phyloP scores from a whole-genome alignment of 768 basidiomycete species.

The Amylocystis lapponica region DNA sequence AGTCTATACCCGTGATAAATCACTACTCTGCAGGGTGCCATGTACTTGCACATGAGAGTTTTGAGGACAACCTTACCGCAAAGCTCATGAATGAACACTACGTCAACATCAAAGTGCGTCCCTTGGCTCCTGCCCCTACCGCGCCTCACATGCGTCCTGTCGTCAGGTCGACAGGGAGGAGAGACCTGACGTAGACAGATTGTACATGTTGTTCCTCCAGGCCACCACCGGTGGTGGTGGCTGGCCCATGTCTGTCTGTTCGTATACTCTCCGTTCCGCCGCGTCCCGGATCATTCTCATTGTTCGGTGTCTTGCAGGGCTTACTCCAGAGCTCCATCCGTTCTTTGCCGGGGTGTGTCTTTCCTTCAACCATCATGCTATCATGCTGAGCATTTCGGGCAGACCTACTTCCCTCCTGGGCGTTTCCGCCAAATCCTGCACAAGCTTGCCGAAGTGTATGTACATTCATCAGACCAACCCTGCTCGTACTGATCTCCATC shows the following conservation, averaged over 20 bases:
- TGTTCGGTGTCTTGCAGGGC: constrained; percentile 16
- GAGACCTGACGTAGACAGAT: constrained; percentile 35
- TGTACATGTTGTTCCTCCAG: constrained; percentile 39
- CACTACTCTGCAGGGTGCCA: constrained; percentile 17
- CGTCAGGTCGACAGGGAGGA: constrained; percentile 34
- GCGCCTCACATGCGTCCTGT: not conserved
- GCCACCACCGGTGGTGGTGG: constrained; percentile 26
- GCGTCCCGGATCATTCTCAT: not conserved
- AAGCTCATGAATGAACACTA: constrained; percentile 35
- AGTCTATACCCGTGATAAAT: not conserved
- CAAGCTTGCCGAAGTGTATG: constrained; percentile 21
- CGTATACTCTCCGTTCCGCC: constrained; percentile 3
- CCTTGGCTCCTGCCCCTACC: not conserved
- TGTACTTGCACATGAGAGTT: constrained; percentile 29
- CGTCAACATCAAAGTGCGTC: constrained; percentile 29
- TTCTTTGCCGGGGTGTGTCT: constrained; percentile 21
- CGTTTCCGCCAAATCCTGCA: constrained; percentile 15
- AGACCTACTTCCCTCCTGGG: constrained; percentile 21
- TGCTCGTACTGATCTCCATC: no score
- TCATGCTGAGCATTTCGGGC: not conserved
- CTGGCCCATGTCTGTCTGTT: constrained; percentile 30
- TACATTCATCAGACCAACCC: no score
- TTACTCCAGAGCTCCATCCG: constrained; percentile 21
- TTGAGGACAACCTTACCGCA: constrained; percentile 32
- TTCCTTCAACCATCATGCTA: not conserved